A percentile compares a stretch with the other conserved stretches of the same genome.
These are phyloP conservation scores for Trichophyton equinum DNA, from an alignment of 2,329 filamentous ascomycete species.

Conservation along the genomic window DNA sequence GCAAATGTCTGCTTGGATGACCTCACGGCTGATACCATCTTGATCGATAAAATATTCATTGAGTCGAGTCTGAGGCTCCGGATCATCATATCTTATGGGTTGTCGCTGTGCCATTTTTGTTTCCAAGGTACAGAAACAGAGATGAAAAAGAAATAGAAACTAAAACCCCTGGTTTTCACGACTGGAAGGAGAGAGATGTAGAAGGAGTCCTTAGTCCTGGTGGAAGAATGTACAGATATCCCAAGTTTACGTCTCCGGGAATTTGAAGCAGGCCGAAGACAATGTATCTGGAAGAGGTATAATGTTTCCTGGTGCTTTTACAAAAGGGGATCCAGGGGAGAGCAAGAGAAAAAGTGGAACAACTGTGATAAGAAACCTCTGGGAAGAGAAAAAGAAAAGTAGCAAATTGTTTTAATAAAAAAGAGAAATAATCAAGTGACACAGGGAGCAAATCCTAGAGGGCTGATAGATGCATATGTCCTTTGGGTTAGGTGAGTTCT, in stretches of 20 bases:
- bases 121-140: slow-evolving; percentile 7
- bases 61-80: slow-evolving; percentile 26
- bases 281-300: not conserved
- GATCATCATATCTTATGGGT: slow-evolving; percentile 18
- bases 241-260: not conserved
- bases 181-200: not conserved
- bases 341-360: slow-evolving; percentile 6
- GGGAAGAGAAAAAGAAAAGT: not conserved
- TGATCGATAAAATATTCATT: slow-evolving; percentile 72
- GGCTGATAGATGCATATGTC: not conserved
- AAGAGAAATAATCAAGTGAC: not conserved
- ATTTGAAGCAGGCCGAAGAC: not conserved
- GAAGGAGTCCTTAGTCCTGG: not conserved
- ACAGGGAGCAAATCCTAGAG: not conserved
- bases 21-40: slow-evolving; percentile 70
- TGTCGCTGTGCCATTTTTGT: slow-evolving; percentile 29
- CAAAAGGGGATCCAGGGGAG: not conserved
- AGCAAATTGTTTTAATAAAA: not conserved
- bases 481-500: not conserved
- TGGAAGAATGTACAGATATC: not conserved
- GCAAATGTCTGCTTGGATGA: slow-evolving; percentile 74
- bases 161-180: not conserved
- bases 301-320: not conserved
- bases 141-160: slow-evolving; percentile 1
- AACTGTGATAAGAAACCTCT: slow-evolving; percentile 11